phyloP scores from a whole-genome alignment of 2,329 filamentous ascomycete species.

The Purpureocillium lavendulum region DNA sequence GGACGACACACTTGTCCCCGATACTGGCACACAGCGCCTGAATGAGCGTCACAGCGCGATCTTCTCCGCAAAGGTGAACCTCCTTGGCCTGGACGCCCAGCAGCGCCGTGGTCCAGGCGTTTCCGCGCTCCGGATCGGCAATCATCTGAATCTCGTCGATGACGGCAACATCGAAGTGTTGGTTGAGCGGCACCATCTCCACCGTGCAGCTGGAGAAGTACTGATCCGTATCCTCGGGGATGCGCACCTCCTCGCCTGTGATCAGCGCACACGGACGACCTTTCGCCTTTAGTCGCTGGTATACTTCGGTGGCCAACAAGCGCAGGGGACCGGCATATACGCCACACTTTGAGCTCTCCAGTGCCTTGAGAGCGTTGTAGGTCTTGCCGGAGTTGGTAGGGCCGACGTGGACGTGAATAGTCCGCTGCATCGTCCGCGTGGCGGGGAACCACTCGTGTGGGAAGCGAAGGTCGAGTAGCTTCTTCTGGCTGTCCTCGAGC shows the following conservation, averaged over 20 bases:
- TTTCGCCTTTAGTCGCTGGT: conserved; percentile 71
- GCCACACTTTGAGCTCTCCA: conserved; percentile 68
- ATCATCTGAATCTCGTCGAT: conserved; percentile 99
- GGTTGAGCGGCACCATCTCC: conserved; percentile 64
- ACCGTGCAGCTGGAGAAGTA: conserved; percentile 82
- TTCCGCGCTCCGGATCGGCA: conserved; percentile 67
- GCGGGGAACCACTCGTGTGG: conserved; percentile 89
- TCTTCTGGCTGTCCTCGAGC: conserved; percentile 50
- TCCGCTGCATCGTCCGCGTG: conserved; percentile 71
- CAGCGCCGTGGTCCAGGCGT: conserved; percentile 89
- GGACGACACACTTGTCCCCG: conserved; percentile 76
- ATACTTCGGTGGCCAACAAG: conserved; percentile 90
- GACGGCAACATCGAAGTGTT: conserved; percentile 74
- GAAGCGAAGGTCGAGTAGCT: conserved; percentile 74
- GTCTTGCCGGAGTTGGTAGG: conserved; percentile 98
- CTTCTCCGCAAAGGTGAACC: conserved; percentile 88
- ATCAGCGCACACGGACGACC: conserved; percentile 70
- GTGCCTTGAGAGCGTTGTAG: conserved; percentile 79
- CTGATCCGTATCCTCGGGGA: conserved; percentile 49
- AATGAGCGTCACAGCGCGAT: conserved; percentile 71
- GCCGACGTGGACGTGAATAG: conserved; percentile 85
- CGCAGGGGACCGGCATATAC: conserved; percentile 88
- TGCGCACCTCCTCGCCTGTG: conserved; percentile 82
- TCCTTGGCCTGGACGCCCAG: conserved; percentile 82
- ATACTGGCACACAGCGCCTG: conserved; percentile 66